phyloP scores from a whole-genome alignment of 1,139 yeast genomes.

The Yamadazyma dushanensis region DNA sequence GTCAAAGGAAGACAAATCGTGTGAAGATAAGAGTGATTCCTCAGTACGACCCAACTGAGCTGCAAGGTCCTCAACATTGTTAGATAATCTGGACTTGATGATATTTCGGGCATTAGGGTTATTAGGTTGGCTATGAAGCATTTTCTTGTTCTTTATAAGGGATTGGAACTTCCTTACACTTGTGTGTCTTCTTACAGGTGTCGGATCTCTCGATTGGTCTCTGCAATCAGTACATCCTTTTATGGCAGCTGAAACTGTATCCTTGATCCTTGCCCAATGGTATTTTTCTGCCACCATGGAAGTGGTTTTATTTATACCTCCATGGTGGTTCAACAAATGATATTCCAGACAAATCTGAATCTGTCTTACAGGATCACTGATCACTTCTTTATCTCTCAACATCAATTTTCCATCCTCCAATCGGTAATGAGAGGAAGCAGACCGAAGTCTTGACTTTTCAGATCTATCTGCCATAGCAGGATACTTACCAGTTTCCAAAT shows the following conservation, averaged over 20 bases:
- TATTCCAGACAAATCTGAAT: constrained; percentile 69
- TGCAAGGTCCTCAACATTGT: constrained; percentile 31
- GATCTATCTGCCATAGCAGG: constrained; percentile 81
- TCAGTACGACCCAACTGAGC: constrained; percentile 33
- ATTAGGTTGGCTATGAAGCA: constrained; percentile 21
- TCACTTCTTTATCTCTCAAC: constrained; percentile 80
- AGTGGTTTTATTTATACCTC: constrained; percentile 91
- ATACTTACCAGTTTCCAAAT: constrained; percentile 80
- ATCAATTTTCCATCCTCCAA: constrained; percentile 69
- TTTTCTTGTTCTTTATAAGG: constrained; percentile 16
- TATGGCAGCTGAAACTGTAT: constrained; percentile 79
- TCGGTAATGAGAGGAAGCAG: constrained; percentile 78
- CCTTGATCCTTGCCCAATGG: constrained; percentile 91
- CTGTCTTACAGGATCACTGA: constrained; percentile 74
- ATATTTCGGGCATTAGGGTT: constrained; percentile 25
- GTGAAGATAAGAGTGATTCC: constrained; percentile 32
- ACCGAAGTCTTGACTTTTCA: constrained; percentile 81
- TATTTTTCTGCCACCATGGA: constrained; percentile 73
- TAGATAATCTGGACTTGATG: constrained; percentile 21
- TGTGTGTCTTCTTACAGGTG: constrained; percentile 27
- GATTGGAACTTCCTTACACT: constrained; percentile 22
- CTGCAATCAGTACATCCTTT: constrained; percentile 77
- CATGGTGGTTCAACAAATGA: constrained; percentile 75
- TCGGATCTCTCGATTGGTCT: constrained; percentile 34
- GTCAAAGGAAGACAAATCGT: constrained; percentile 45